A percentile compares a stretch with the other conserved stretches of the same genome.
Evolutionary conservation across 2,329 filamentous ascomycete species (phyloP).

Genomic region (Basipetospora chlamydospora): DNA sequence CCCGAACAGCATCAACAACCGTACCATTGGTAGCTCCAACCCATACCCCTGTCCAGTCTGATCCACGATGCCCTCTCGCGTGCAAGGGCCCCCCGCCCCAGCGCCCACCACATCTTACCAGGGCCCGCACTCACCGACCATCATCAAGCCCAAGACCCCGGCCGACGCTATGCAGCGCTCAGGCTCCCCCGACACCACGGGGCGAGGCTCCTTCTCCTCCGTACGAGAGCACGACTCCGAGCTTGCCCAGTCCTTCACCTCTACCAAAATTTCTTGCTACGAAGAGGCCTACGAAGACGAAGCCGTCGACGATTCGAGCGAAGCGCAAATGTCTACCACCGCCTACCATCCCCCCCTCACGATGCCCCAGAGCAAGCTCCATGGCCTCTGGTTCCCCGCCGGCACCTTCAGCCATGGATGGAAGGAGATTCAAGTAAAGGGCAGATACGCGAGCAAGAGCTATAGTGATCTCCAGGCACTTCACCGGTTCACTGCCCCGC

Average conservation of each 20-base stretch:
- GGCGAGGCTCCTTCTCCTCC: slow-evolving; percentile 38
- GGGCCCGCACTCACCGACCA: neutral
- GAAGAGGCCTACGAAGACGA: slow-evolving; percentile 32
- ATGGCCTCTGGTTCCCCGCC: slow-evolving; percentile 43
- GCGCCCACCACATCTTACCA: slow-evolving; percentile 1
- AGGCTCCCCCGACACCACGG: slow-evolving; percentile 4
- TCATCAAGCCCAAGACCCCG: neutral
- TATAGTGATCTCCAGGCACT: slow-evolving; percentile 43
- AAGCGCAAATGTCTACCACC: slow-evolving; percentile 27
- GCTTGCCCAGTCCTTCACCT: slow-evolving; percentile 47
- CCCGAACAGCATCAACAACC: no score
- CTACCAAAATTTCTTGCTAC: slow-evolving; percentile 48
- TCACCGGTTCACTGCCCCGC: slow-evolving; percentile 37
- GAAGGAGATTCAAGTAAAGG: slow-evolving; percentile 46
- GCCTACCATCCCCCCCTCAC: slow-evolving; percentile 38
- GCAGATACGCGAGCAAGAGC: slow-evolving; percentile 45
- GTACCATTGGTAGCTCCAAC: no score
- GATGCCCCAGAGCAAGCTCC: slow-evolving; percentile 39
- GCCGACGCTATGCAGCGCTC: slow-evolving; percentile 5
- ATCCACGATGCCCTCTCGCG: slow-evolving; percentile 5
- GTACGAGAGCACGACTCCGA: slow-evolving; percentile 45
- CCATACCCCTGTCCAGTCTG: no score
- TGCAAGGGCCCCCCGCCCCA: slow-evolving; percentile 5
- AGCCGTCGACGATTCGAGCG: slow-evolving; percentile 35
- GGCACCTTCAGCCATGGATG: slow-evolving; percentile 42